Evolutionary conservation across 805 yeast species (phyloP).

Genomic region (Candida arabinofermentans): DNA sequence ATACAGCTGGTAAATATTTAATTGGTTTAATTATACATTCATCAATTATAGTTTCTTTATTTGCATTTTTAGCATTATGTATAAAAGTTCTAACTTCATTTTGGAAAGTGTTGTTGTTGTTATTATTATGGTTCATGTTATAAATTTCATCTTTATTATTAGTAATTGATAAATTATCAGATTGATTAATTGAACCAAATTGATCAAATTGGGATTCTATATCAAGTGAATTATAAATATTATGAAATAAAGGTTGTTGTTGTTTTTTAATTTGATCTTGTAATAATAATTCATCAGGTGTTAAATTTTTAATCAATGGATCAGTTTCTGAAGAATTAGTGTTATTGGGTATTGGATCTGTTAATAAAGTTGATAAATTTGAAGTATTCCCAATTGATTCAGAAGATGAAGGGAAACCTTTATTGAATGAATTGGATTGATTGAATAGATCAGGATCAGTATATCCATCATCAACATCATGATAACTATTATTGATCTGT

Average conservation of each 20-base stretch:
- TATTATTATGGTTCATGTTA: background rate
- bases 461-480: conserved; percentile 8
- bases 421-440: conserved; percentile 1
- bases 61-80: conserved; percentile 10
- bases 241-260: conserved; percentile 1
- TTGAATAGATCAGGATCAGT: background rate
- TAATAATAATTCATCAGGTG: background rate
- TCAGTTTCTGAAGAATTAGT: background rate
- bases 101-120: no score
- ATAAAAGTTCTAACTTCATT: conserved; percentile 2
- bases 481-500: background rate
- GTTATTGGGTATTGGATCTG: background rate
- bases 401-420: conserved; percentile 1
- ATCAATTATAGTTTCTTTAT: conserved; percentile 18
- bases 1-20: conserved; percentile 69
- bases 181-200: background rate
- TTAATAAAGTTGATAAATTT: conserved; percentile 1
- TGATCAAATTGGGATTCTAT: conserved; percentile 1
- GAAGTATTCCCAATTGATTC: background rate
- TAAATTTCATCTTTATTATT: background rate
- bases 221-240: background rate
- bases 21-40: conserved; percentile 37
- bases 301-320: background rate
- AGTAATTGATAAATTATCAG: background rate
- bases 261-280: conserved; percentile 4